Conservation (phyloP, 2,329 filamentous ascomycete species). For the Tolypocladium guangdongense region DNA sequence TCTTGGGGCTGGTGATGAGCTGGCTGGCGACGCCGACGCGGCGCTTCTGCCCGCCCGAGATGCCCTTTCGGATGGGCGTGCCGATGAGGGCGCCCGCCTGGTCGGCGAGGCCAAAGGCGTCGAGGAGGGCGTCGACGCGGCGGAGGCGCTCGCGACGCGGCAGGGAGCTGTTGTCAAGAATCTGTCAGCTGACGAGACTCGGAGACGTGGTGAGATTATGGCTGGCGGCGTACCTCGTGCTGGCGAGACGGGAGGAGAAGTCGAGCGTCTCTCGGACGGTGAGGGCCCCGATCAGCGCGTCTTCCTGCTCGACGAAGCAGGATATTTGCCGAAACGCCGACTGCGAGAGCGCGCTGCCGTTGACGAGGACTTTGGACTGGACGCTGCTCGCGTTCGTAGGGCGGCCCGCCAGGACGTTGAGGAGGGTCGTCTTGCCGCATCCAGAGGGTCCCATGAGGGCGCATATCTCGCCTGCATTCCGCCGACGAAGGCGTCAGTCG, state of each 20-base stretch:
- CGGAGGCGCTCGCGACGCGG: constrained; percentile 43
- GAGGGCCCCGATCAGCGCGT: constrained; percentile 69
- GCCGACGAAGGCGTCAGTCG: background rate
- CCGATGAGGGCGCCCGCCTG: constrained; percentile 66
- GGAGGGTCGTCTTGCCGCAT: constrained; percentile 71
- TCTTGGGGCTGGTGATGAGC: constrained; percentile 68
- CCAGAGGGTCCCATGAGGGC: constrained; percentile 71
- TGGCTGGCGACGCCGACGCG: constrained; percentile 71
- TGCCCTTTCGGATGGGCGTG: constrained; percentile 71
- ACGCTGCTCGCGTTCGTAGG: constrained; percentile 29
- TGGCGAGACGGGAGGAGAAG: constrained; percentile 64
- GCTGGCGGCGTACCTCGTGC: constrained; percentile 30
- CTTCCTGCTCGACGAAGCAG: constrained; percentile 80
- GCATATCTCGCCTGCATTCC: constrained; percentile 49
- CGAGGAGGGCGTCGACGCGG: constrained; percentile 55
- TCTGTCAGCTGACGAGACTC: background rate
- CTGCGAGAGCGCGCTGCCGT: constrained; percentile 44
- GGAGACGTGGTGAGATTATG: background rate
- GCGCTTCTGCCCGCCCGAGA: constrained; percentile 78
- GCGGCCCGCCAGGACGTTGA: constrained; percentile 63
- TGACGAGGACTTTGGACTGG: constrained; percentile 39
- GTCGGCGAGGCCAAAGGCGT: constrained; percentile 59
- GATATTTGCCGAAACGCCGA: constrained; percentile 53
- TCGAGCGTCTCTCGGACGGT: constrained; percentile 71
- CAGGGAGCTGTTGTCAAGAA: constrained; percentile 16